phyloP scores from a whole-genome alignment of 371 early-diverging fungal species.

The Sporodiniella umbellata region DNA sequence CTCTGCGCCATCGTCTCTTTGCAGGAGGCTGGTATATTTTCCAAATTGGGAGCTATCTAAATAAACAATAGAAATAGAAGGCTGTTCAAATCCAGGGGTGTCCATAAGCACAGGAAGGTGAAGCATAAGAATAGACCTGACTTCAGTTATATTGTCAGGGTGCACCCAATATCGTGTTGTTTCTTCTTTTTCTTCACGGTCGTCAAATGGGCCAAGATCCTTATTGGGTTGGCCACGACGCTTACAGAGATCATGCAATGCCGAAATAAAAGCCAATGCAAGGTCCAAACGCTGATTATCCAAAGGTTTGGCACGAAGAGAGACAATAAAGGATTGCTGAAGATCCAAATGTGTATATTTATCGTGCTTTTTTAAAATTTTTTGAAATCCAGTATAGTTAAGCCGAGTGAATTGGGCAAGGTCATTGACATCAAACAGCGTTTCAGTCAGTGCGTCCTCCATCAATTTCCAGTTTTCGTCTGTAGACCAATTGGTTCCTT shows the following conservation, averaged over 20 bases:
- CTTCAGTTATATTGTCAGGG: conserved; percentile 96
- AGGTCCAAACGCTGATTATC: too few relatives aligned
- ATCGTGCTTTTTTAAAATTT: conserved; percentile 94
- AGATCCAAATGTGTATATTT: conserved; percentile 69
- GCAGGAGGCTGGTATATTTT: conserved; percentile 88
- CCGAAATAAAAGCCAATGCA: too few relatives aligned
- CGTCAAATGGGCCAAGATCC: conserved; percentile 6
- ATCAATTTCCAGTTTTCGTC: conserved; percentile 38
- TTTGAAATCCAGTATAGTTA: conserved; percentile 92
- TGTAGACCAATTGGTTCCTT: conserved; percentile 30
- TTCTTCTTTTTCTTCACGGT: not conserved
- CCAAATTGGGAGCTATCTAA: conserved; percentile 93
- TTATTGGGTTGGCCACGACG: conserved; percentile 33
- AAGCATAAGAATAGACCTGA: conserved; percentile 89
- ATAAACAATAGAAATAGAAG: conserved; percentile 88
- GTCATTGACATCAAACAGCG: conserved; percentile 74
- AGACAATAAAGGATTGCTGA: conserved; percentile 18
- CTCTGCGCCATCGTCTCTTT: conserved; percentile 93
- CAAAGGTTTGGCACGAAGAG: too few relatives aligned
- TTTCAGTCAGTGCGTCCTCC: conserved; percentile 45
- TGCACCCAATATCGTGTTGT: conserved; percentile 99
- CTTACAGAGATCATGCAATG: conserved; percentile 41
- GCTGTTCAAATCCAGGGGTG: conserved; percentile 46
- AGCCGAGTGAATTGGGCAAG: conserved; percentile 86
- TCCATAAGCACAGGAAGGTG: conserved; percentile 96